Percentiles rank a stretch among this genome's conserved stretches.
These are phyloP conservation scores for Eucalyptus sp. DNA, from an alignment of 345 rosid genomes.

Conservation along the genomic window DNA sequence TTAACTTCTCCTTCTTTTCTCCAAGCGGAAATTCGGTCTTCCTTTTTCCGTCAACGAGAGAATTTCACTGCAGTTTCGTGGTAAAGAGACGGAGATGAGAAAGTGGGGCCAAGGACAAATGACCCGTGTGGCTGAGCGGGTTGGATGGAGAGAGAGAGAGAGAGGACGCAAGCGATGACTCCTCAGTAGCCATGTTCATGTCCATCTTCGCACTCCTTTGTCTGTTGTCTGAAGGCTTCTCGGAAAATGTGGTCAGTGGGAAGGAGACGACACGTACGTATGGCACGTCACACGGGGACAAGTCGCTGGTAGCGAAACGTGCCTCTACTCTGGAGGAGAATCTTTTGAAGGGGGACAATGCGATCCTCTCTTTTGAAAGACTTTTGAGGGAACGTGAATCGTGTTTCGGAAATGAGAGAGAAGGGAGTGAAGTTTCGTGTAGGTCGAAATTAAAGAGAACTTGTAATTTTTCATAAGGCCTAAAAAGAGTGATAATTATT, in stretches of 20 bases:
- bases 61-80: background rate
- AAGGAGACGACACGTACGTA: background rate
- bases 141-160: background rate
- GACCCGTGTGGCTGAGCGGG: background rate
- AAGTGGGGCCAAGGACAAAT: background rate
- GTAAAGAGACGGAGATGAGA: background rate
- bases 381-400: background rate
- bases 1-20: background rate
- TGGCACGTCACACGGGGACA: background rate
- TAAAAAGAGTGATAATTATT: background rate
- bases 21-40: background rate
- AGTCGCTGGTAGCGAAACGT: background rate
- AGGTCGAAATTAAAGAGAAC: background rate
- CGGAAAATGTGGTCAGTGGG: background rate
- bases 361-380: background rate
- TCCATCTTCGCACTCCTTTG: background rate
- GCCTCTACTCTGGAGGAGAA: background rate
- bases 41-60: background rate
- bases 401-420: background rate
- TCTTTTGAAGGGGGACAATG: background rate
- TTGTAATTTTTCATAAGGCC: background rate
- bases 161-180: background rate
- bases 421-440: background rate
- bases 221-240: background rate
- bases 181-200: background rate